phyloP scores from a whole-genome alignment of 2,329 filamentous ascomycete genomes.

The Lecanosticta acicola region DNA sequence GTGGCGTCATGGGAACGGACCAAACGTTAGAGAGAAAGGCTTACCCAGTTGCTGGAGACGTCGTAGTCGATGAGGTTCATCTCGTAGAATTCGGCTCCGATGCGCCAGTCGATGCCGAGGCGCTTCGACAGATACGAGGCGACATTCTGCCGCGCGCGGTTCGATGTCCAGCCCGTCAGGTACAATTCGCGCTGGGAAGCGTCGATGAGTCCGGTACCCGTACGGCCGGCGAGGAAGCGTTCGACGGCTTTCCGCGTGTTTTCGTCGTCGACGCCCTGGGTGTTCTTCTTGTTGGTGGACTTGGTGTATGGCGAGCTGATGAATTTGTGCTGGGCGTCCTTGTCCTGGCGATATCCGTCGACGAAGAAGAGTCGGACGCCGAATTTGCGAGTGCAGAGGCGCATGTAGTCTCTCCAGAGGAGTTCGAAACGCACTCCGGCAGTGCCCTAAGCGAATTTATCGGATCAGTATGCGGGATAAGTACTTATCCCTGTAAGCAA shows the following conservation, averaged over 20 bases:
- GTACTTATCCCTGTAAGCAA: no score
- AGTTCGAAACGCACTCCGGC: slow-evolving; percentile 66
- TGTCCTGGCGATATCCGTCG: slow-evolving; percentile 55
- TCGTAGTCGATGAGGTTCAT: slow-evolving; percentile 70
- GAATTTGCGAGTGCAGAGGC: slow-evolving; percentile 67
- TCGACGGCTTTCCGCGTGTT: slow-evolving; percentile 39
- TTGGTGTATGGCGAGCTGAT: slow-evolving; percentile 29
- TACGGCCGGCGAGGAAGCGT: slow-evolving; percentile 61
- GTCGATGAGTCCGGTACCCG: slow-evolving; percentile 72
- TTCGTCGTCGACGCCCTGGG: slow-evolving; percentile 41
- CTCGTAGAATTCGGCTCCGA: slow-evolving; percentile 80
- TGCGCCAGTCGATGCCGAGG: slow-evolving; percentile 69
- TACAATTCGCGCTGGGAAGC: slow-evolving; percentile 69
- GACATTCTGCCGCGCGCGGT: slow-evolving; percentile 70
- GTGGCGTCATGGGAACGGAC: background rate
- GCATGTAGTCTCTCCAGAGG: slow-evolving; percentile 76
- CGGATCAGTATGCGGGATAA: slow-evolving; percentile 1
- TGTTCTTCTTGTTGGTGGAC: slow-evolving; percentile 37
- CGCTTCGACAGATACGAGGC: slow-evolving; percentile 70
- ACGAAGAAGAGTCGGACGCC: slow-evolving; percentile 58
- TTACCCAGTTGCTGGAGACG: slow-evolving; percentile 63
- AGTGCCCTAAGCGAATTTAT: slow-evolving; percentile 49
- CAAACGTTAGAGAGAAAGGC: no score
- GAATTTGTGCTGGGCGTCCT: slow-evolving; percentile 31
- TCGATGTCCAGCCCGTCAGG: slow-evolving; percentile 72